phyloP scores from a whole-genome alignment of 306 rosid genomes.

The Hippophae gyantsensis region DNA sequence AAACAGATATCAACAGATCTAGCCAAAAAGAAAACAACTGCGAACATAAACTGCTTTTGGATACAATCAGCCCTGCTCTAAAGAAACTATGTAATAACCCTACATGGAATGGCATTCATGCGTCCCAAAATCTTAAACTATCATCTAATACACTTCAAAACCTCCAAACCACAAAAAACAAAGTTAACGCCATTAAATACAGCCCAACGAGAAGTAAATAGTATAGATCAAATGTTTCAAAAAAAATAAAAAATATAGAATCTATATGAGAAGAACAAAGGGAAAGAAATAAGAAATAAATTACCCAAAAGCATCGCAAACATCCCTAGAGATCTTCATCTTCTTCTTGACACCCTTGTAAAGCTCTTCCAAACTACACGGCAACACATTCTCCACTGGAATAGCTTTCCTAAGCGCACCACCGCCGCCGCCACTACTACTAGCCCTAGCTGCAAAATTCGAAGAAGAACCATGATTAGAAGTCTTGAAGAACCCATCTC shows the following conservation, averaged over 20 bases:
- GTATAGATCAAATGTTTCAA: too few species aligned
- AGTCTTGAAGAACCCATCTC: slow-evolving; percentile 46
- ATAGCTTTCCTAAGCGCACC: slow-evolving; percentile 41
- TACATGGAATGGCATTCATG: too few species aligned
- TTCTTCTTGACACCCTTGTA: slow-evolving; percentile 69
- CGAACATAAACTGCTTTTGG: too few species aligned
- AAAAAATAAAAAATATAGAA: too few species aligned
- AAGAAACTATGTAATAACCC: too few species aligned
- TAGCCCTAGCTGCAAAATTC: slow-evolving; percentile 5
- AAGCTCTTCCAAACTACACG: slow-evolving; percentile 83
- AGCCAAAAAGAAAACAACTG: too few species aligned
- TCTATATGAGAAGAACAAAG: not conserved
- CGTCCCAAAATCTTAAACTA: too few species aligned
- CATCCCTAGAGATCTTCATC: slow-evolving; percentile 77
- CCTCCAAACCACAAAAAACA: too few species aligned
- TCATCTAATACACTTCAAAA: too few species aligned
- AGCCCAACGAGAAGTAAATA: too few species aligned
- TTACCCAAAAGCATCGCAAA: slow-evolving; percentile 62
- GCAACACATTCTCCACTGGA: slow-evolving; percentile 54
- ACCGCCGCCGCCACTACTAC: not conserved
- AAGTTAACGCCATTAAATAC: too few species aligned
- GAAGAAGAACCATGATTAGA: slow-evolving; percentile 27
- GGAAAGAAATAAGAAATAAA: slow-evolving; percentile 4
- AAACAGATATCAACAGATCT: not conserved
- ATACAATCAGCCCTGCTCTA: too few species aligned